Base-by-base conservation (phyloP, 2,329 filamentous ascomycete species). In the Monosporascus sp. region DNA sequence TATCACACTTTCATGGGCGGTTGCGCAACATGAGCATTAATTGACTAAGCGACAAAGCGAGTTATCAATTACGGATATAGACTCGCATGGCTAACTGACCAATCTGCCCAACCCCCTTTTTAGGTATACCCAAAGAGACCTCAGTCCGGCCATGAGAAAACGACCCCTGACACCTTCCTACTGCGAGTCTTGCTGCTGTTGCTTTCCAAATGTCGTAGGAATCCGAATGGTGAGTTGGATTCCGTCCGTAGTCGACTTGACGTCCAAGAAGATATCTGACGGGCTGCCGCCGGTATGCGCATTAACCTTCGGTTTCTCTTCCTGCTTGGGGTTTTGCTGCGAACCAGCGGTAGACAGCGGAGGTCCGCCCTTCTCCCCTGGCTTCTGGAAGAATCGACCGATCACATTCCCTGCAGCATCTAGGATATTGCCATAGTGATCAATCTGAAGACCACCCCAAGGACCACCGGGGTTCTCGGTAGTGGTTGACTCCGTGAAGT, bases 141-240 rank as follows among this genome's bases (percentile, higher is more conserved):
- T 50, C 43, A 14, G 43, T 27, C 22, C 24, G 15, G 7, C 9
- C 22, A 5, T 46, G 24, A 46, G 25, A 31, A 3, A 7, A 17
- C 20, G 8, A 22, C 14, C 6, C 43, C 7, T 25, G 9, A 17
- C 44, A 18, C 22, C 36, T 22, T 24, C 25, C 45, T 18, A 18
- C n/a, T n/a, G 47, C 11, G 45, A 50, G 49, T 46, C 53, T 50
- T 63, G 59, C 50, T 60, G 54, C 31, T 57, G 53, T 27, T 62
- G 60, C 44, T 58, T 71, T 52, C 74, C 74, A 60, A 82, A 81
- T 25, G 80, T 75, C 2, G 78, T 82, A 24, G 79, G 79, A 54
- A 82, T 82, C 60, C 79, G 77, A 58, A 82, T 81, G 25, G 76
- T 80, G 50, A 82, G 64, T 65, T 82, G 79, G 59, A 82, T 81